Conservation (phyloP, 805 yeast genomes). For the Alloascoidea africana region DNA sequence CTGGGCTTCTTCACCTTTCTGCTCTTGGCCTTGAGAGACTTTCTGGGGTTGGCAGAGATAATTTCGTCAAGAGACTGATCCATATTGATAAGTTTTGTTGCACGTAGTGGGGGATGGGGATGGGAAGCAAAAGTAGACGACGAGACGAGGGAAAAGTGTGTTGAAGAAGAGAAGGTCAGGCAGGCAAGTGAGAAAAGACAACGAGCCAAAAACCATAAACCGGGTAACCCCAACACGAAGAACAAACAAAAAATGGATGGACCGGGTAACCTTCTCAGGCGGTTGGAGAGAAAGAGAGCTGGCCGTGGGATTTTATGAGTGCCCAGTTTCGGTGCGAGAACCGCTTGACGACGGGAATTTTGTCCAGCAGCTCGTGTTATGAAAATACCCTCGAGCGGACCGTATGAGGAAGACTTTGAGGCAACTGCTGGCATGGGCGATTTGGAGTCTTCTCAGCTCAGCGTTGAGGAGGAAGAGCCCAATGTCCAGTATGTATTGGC, state of each 20-base stretch:
- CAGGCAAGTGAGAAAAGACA: background rate
- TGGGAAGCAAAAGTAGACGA: background rate
- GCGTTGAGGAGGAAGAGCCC: too few species aligned
- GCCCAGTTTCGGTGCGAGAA: too few species aligned
- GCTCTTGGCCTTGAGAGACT: conserved; percentile 10
- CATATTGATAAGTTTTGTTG: conserved; percentile 58
- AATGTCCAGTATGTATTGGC: conserved; percentile 45
- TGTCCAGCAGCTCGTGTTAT: too few species aligned
- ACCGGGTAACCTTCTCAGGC: too few species aligned
- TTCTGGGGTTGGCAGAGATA: conserved; percentile 42
- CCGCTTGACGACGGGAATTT: too few species aligned
- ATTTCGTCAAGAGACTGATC: conserved; percentile 94
- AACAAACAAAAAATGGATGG: too few species aligned
- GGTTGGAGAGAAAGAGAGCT: too few species aligned
- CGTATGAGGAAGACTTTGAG: too few species aligned
- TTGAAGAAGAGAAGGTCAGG: conserved; percentile 1
- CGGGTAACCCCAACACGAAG: background rate
- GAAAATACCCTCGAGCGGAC: too few species aligned
- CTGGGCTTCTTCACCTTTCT: conserved; percentile 11
- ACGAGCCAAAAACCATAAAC: background rate
- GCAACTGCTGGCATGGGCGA: too few species aligned
- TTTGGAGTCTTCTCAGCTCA: too few species aligned
- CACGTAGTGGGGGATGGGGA: conserved; percentile 2
- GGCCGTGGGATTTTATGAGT: too few species aligned
- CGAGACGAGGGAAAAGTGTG: conserved; percentile 1